Evolutionary conservation across 148 eudicot genomes (phyloP), one percentile per base, ranked within the genome.

Genomic region (Nepenthes mirabilis): DNA sequence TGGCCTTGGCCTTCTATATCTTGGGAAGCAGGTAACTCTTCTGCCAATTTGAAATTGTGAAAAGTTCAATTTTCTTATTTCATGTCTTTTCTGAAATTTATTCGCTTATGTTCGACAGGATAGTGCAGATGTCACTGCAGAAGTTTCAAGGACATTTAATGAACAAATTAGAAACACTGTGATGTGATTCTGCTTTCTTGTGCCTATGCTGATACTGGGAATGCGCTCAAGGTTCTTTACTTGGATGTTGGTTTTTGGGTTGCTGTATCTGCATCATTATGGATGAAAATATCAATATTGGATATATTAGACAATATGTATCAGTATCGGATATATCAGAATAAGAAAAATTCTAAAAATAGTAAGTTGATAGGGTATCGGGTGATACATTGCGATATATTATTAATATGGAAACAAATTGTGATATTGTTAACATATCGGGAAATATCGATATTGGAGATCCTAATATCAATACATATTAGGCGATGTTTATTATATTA

Each of bases 171-270:
- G 95, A 86, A 88, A 60, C 79, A 88, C 65, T 88, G 95, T 74
- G 96, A 93, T 66, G 82, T 93, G 89, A 88, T 88, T 61, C 78
- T 93, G 62, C 83, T 83, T 56, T 86, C 99, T 54, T 93, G 96
- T 84, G 99, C 99, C 58, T 93, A 88, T 77, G 99, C 99, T 62
- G 99, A 96, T 62, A 88, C 96, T 5, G 96, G 99, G 63, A 86
- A 93, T 63, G 99, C 88, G 60, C 85, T 88, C 14, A 93, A 93
- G 99, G 99, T 93, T 52, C 23, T 48, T 59, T 43, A 50, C 61
- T 64, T 34, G 54, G 50, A n/a, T 9, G 5, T 43, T 58, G 6
- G 50, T 65, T 71, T 37, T 48, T 55, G 4, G 40, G 37, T 53
- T 34, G 11, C 23, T 23, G 23, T 23, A 23, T 23, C 23, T 23